phyloP scores from a whole-genome alignment of 352 stramenopile species.

The Globisporangium cylindrosporum region DNA sequence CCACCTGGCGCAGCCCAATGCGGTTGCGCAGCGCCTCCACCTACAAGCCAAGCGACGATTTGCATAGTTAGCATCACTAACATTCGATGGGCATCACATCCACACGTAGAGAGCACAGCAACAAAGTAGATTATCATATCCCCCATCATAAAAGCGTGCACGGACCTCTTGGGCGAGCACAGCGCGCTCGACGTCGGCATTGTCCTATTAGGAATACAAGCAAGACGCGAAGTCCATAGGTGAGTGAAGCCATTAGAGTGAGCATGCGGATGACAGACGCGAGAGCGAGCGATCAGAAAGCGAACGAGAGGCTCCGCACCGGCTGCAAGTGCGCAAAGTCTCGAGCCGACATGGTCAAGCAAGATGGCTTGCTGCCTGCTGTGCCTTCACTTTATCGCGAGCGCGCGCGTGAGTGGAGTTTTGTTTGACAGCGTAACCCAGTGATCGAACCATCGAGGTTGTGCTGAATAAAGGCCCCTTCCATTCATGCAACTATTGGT shows the following conservation, averaged over 20 bases:
- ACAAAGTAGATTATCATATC: not conserved
- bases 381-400: not conserved
- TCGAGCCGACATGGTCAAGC: slow-evolving; percentile 35
- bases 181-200: slow-evolving; percentile 81
- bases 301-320: slow-evolving; percentile 20
- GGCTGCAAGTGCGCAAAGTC: slow-evolving; percentile 81
- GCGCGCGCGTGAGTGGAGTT: not conserved
- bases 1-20: slow-evolving; percentile 70
- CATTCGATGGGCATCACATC: not conserved
- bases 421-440: slow-evolving; percentile 4
- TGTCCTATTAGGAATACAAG: slow-evolving; percentile 47
- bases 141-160: no score
- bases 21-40: slow-evolving; percentile 74
- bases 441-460: not conserved
- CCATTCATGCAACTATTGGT: not conserved
- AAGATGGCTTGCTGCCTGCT: not conserved
- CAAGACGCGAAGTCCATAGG: not conserved
- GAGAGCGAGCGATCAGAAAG: not conserved
- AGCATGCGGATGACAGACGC: not conserved
- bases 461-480: not conserved
- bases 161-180: slow-evolving; percentile 72
- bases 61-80: not conserved
- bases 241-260: not conserved
- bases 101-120: not conserved
- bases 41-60: slow-evolving; percentile 21